Conservation (phyloP, 106 monocot species). For the Dendrobium huoshanense region DNA sequence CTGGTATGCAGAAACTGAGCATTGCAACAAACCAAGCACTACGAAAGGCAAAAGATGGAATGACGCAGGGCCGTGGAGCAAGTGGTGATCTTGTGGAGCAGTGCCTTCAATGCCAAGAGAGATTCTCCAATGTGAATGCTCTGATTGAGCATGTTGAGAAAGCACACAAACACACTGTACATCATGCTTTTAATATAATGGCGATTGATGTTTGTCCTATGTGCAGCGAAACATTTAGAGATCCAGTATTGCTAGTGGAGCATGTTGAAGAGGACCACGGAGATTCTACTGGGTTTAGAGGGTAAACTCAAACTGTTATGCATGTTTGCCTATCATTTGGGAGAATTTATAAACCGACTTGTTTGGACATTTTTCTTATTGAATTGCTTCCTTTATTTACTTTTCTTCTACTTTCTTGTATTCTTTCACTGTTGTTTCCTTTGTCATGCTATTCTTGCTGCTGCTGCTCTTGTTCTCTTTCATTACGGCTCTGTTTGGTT, state of each 20-base stretch:
- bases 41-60: conserved; percentile 46
- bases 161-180: conserved; percentile 25
- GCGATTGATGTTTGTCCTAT: conserved; percentile 62
- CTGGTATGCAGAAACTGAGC: conserved; percentile 51
- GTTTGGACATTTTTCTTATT: no score
- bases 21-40: conserved; percentile 38
- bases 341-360: no score
- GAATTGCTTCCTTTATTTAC: no score
- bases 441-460: no score
- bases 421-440: no score
- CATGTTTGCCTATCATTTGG: neutral
- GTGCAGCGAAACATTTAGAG: conserved; percentile 60
- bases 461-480: no score
- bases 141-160: conserved; percentile 68
- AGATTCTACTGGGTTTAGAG: conserved; percentile 24
- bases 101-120: conserved; percentile 50
- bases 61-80: conserved; percentile 24
- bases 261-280: conserved; percentile 92
- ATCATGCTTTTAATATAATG: conserved; percentile 6
- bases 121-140: conserved; percentile 48
- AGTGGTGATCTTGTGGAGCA: conserved; percentile 39
- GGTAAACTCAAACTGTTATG: neutral
- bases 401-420: no score
- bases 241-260: conserved; percentile 70
- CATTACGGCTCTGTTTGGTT: no score